Base-by-base conservation (phyloP, 768 basidiomycete genomes). In the Mrakia frigida region DNA sequence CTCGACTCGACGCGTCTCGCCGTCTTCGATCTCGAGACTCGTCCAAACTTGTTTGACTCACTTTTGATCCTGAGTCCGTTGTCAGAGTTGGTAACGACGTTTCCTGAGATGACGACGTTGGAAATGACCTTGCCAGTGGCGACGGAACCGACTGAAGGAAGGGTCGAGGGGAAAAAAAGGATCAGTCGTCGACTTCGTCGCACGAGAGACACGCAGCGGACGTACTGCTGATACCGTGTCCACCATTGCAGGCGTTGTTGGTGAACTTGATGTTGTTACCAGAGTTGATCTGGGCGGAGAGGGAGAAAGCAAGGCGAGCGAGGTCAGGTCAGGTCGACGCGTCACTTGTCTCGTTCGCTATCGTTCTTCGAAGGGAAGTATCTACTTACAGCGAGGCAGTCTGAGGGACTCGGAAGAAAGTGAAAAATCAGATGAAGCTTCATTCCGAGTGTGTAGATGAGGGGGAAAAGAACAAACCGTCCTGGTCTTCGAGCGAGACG, bases 41-140 rank as follows among this genome's bases (percentile, higher is more conserved):
- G n/a, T n/a, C n/a, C n/a, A n/a, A n/a, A n/a, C n/a, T n/a, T n/a
- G n/a, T n/a, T n/a, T 10, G 33, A 65, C 63, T 65, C 31, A 65
- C 63, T 81, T 79, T 80, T 91, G 83, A 90, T 90, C 65, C 89
- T 87, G 68, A 90, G 84, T 0, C 86, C 88, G 80, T 87, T 86
- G 73, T 84, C 82, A 77, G 71, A 73, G 35, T 88, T 84, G 31
- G 84, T 84, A 74, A 90, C 84, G 3, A 81, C 86, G 82, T 90
- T 90, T 39, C 84, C 84, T 6, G 81, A 81, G 78, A 91, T 86
- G 11, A 83, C 76, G 41, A 90, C 82, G 50, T 82, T 83, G 7
- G 85, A 85, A 43, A 90, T 88, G 6, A 84, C 83, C 1, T 81
- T 84, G 71, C 84, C 79, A 18, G n/a, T 65, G 37, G 63, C 63